Percentiles rank a stretch among this genome's conserved stretches.
Evolutionary conservation across 306 rosid species (phyloP).

Genomic region (Glycine tomentella): DNA sequence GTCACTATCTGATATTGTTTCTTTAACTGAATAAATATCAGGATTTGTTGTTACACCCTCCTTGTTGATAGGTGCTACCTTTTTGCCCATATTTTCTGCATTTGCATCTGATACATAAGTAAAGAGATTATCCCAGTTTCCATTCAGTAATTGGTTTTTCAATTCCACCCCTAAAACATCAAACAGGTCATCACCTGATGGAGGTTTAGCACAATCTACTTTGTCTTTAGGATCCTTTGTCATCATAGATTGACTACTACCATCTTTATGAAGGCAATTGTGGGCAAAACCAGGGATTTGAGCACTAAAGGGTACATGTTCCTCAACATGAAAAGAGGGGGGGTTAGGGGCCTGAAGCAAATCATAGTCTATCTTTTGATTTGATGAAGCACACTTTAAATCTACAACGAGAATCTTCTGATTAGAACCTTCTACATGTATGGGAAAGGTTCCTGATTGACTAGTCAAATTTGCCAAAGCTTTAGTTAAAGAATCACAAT

Average conservation of each 20-base stretch:
- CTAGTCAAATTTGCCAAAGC: slow-evolving; percentile 46
- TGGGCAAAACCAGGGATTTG: neutral
- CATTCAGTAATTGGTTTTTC: slow-evolving; percentile 66
- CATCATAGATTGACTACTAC: slow-evolving; percentile 14
- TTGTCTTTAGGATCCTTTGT: slow-evolving; percentile 49
- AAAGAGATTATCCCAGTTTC: slow-evolving; percentile 55
- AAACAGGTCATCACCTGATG: slow-evolving; percentile 81
- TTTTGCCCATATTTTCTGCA: slow-evolving; percentile 50
- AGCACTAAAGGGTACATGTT: slow-evolving; percentile 40
- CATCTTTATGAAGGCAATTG: too few species aligned
- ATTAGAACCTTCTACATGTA: slow-evolving; percentile 50
- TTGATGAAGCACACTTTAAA: slow-evolving; percentile 51
- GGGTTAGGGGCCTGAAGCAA: slow-evolving; percentile 53
- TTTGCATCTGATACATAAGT: slow-evolving; percentile 43
- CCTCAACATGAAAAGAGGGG: slow-evolving; percentile 50
- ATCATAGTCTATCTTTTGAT: slow-evolving; percentile 51
- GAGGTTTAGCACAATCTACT: slow-evolving; percentile 50
- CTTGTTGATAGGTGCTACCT: slow-evolving; percentile 37
- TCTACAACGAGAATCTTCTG: slow-evolving; percentile 44
- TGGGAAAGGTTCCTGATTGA: slow-evolving; percentile 40
- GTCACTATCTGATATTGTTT: slow-evolving; percentile 58
- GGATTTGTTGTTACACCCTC: slow-evolving; percentile 43
- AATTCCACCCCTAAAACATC: slow-evolving; percentile 83
- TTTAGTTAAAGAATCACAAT: slow-evolving; percentile 50
- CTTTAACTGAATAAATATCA: slow-evolving; percentile 54